Evolutionary conservation across 345 rosid species (phyloP).

Genomic region (Lumnitzera littorea): DNA sequence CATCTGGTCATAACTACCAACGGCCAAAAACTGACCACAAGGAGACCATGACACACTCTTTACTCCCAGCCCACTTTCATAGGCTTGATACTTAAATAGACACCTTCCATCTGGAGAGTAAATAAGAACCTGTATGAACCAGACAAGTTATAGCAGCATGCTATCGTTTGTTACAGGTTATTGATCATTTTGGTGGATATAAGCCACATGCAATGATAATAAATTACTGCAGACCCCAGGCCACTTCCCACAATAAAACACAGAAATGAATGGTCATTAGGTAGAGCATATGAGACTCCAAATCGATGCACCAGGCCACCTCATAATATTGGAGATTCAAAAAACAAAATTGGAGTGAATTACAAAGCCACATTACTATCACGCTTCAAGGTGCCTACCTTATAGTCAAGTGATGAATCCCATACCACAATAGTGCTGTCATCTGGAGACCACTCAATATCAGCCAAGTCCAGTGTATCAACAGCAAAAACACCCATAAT

Average conservation of each 20-base stretch:
- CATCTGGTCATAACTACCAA: conserved; percentile 97
- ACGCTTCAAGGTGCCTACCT: conserved; percentile 27
- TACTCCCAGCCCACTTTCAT: conserved; percentile 95
- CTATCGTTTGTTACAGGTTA: background rate
- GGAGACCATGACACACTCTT: conserved; percentile 95
- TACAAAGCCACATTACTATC: no score
- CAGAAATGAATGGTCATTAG: no score
- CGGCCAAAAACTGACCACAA: conserved; percentile 91
- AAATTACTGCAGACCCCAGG: no score
- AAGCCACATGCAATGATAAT: background rate
- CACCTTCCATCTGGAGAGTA: conserved; percentile 98
- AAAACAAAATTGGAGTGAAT: no score
- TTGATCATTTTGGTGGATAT: background rate
- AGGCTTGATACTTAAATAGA: conserved; percentile 87
- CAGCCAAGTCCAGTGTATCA: conserved; percentile 86
- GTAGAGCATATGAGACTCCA: no score
- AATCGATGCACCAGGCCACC: no score
- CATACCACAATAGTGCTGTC: conserved; percentile 75
- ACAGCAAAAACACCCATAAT: conserved; percentile 90
- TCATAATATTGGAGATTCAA: no score
- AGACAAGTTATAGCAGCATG: conserved; percentile 5
- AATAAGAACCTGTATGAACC: conserved; percentile 60
- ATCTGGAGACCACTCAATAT: conserved; percentile 94
- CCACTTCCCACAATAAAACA: no score
- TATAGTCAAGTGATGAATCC: conserved; percentile 91